Conservation (phyloP, 2,329 filamentous ascomycete species). For the Dichotomopilus funicola region DNA sequence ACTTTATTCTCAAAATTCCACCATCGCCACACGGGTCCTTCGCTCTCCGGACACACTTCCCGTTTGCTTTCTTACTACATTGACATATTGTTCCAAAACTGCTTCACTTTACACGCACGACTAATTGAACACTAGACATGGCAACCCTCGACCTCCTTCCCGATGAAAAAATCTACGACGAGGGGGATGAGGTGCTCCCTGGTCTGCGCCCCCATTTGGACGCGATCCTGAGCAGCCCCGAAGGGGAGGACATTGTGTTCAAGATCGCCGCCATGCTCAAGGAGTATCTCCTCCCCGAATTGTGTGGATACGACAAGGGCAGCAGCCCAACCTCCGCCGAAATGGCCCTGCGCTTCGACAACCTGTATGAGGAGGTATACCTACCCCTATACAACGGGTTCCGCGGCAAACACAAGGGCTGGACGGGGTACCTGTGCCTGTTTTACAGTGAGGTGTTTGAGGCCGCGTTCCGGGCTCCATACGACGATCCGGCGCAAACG, state of each 20-base stretch:
- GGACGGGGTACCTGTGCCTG: constrained; percentile 1
- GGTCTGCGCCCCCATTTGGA: background rate
- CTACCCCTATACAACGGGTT: constrained; percentile 1
- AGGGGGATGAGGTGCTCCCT: background rate
- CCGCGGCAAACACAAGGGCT: background rate
- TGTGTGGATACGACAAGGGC: background rate
- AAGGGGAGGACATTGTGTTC: background rate
- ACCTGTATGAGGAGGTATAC: constrained; percentile 1
- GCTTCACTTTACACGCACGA: no score
- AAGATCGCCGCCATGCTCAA: background rate
- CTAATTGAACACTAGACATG: background rate
- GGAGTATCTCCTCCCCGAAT: constrained; percentile 1
- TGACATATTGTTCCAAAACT: no score
- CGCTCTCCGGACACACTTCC: no score
- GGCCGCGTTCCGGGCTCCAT: background rate
- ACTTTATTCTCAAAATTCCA: no score
- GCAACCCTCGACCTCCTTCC: background rate
- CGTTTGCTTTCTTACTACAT: no score
- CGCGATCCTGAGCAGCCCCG: background rate
- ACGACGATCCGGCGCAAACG: constrained; percentile 6
- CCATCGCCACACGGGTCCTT: no score
- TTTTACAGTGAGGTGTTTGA: background rate
- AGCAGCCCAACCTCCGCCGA: background rate
- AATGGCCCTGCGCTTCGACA: constrained; percentile 1
- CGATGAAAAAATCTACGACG: background rate